These are phyloP conservation scores for Chaetoceros muelleri DNA, from an alignment of 108 stramenopile genomes.

Conservation along the genomic window DNA sequence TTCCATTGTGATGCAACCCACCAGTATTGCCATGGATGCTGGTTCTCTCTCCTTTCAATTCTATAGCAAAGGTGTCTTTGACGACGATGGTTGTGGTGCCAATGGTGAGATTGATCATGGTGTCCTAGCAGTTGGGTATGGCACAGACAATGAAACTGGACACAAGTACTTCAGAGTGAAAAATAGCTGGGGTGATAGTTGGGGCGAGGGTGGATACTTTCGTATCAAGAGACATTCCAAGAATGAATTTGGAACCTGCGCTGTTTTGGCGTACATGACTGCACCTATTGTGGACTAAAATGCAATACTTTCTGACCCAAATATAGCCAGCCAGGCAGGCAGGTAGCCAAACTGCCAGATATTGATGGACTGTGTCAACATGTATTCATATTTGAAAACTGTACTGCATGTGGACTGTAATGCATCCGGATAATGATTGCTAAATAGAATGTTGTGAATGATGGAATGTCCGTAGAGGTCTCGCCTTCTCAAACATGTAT, in stretches of 20 bases:
- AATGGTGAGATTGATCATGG: constrained; percentile 85
- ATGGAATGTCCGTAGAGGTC: too few relatives aligned
- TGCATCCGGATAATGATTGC: too few relatives aligned
- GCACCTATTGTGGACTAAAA: background rate
- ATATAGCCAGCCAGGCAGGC: too few relatives aligned
- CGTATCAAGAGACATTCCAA: constrained; percentile 62
- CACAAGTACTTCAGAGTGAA: constrained; percentile 24
- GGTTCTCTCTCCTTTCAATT: constrained; percentile 86
- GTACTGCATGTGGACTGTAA: too few relatives aligned
- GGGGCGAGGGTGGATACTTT: constrained; percentile 90
- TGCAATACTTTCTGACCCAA: too few relatives aligned
- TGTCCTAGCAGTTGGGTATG: constrained; percentile 94
- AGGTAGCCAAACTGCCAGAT: too few relatives aligned
- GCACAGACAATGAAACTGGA: constrained; percentile 59
- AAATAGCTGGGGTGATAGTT: constrained; percentile 83
- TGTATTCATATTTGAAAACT: too few relatives aligned
- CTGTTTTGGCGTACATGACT: constrained; percentile 31
- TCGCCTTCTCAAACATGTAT: too few relatives aligned
- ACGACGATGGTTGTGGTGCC: constrained; percentile 52
- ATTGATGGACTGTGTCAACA: too few relatives aligned
- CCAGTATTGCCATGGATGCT: constrained; percentile 74
- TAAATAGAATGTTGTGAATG: too few relatives aligned
- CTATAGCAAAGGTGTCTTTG: constrained; percentile 89
- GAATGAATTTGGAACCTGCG: constrained; percentile 73
- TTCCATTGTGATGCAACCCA: constrained; percentile 64